Evolutionary conservation across 768 basidiomycete species (phyloP), one percentile per base, ranked within the genome.

Genomic region (Agaricus blazei): DNA sequence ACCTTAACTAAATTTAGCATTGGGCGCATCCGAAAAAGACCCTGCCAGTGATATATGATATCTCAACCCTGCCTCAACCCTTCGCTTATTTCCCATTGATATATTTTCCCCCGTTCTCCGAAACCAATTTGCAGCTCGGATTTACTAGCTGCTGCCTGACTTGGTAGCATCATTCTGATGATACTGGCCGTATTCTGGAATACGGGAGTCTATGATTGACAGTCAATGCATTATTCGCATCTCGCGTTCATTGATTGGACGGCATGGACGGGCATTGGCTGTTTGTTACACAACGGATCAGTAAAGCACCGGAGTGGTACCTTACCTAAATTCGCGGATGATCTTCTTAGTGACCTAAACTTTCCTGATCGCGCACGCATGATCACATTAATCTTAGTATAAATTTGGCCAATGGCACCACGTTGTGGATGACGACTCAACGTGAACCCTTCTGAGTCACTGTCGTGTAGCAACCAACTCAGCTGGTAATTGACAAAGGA

Each of bases 1-100:
- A n/a, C 52, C 37, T n/a, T n/a, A 9, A 14, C 40, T 37, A 34
- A 42, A 48, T n/a, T n/a, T 47, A 48, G 26, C 23, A 24, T 15
- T 38, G 54, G 23, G 54, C 54, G 54, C 54, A 31, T 55, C 47
- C 54, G 54, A 48, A 48, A 40, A 48, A 55, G 48, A 52, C n/a
- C 23, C 42, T 15, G 8, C 3, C 28, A 19, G 19, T 19, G 19
- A 19, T 19, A 19, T 19, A 19, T 19, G 19, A 19, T 19, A 19
- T 19, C 19, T 19, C 19, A 19, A 19, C 19, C 19, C 19, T 19
- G 19, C 19, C 19, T 19, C 45, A 28, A 38, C 41, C 44, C 37
- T 48, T 34, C 45, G 26, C 24, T 48, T 46, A 26, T 26, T 37
- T 19, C 26, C 41, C 3, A n/a, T 29, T 19, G 28, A 42, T 52